Conservation (phyloP, 164 flowering plant species). For the Amborella trichopoda region DNA sequence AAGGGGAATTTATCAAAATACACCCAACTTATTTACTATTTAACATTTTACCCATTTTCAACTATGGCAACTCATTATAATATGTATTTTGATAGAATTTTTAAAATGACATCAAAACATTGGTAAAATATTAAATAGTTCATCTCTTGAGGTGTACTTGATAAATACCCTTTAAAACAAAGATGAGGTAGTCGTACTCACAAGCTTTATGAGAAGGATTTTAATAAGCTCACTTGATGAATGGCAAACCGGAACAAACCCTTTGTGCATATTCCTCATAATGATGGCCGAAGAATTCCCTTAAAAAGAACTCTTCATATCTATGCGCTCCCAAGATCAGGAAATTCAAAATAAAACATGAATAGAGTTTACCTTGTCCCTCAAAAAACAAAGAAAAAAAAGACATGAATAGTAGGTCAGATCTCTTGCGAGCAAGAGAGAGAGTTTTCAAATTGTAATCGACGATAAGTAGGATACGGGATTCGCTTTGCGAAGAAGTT, state of each 20-base stretch:
- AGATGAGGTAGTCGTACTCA: too few relatives aligned
- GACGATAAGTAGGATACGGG: slow-evolving; percentile 24
- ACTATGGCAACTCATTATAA: too few relatives aligned
- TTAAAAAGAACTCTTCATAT: slow-evolving; percentile 85
- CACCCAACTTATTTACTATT: too few relatives aligned
- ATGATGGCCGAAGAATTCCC: slow-evolving; percentile 67
- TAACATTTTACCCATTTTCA: too few relatives aligned
- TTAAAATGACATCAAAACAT: too few relatives aligned
- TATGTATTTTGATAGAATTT: too few relatives aligned
- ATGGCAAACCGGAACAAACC: slow-evolving; percentile 88
- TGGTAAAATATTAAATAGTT: too few relatives aligned
- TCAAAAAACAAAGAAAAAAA: not conserved
- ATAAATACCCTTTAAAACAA: too few relatives aligned
- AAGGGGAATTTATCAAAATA: too few relatives aligned
- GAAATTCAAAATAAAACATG: slow-evolving; percentile 1
- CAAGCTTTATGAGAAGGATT: too few relatives aligned
- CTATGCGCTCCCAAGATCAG: slow-evolving; percentile 10
- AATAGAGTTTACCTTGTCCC: too few relatives aligned
- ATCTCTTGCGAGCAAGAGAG: not conserved
- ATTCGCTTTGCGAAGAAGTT: slow-evolving; percentile 58
- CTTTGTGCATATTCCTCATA: slow-evolving; percentile 56
- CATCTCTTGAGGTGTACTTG: too few relatives aligned
- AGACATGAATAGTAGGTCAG: not conserved
- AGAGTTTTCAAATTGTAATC: not conserved
- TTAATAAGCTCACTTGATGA: slow-evolving; percentile 61